Percentiles rank a stretch among this genome's conserved stretches.
Evolutionary conservation across 768 basidiomycete species (phyloP).

Genomic region (Suillus cothurnatus): DNA sequence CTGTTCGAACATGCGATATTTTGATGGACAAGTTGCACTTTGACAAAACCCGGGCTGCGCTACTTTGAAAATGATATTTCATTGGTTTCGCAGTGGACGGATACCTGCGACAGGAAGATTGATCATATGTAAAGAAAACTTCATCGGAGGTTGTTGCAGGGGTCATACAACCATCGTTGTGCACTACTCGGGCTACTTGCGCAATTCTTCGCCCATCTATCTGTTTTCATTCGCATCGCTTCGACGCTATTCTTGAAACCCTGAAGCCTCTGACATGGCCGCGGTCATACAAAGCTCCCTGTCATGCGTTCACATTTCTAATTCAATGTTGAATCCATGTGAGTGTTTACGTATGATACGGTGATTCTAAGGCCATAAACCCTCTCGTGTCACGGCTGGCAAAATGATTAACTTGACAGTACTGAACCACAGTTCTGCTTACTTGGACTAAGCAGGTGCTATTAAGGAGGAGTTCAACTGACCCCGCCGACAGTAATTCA

Average conservation of each 20-base stretch:
- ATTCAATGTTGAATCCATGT: neutral
- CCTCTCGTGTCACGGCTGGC: neutral
- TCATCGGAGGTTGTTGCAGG: neutral
- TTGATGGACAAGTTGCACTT: neutral
- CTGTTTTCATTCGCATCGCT: neutral
- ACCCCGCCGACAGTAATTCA: neutral
- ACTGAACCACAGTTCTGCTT: neutral
- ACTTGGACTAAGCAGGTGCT: neutral
- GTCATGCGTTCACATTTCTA: neutral
- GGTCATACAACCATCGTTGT: neutral
- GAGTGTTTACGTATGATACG: neutral
- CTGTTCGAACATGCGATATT: neutral
- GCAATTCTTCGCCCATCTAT: neutral
- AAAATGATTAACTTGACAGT: neutral
- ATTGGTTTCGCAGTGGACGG: neutral
- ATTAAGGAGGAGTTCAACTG: neutral
- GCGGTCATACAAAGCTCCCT: neutral
- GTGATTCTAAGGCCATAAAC: neutral
- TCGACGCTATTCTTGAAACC: neutral
- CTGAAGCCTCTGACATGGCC: neutral
- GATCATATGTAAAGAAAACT: neutral
- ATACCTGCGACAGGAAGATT: neutral
- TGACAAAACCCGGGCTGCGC: neutral
- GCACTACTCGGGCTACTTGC: neutral
- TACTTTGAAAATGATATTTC: neutral